Conservation (phyloP, 208 protist species). For the Leishmania tropica region DNA sequence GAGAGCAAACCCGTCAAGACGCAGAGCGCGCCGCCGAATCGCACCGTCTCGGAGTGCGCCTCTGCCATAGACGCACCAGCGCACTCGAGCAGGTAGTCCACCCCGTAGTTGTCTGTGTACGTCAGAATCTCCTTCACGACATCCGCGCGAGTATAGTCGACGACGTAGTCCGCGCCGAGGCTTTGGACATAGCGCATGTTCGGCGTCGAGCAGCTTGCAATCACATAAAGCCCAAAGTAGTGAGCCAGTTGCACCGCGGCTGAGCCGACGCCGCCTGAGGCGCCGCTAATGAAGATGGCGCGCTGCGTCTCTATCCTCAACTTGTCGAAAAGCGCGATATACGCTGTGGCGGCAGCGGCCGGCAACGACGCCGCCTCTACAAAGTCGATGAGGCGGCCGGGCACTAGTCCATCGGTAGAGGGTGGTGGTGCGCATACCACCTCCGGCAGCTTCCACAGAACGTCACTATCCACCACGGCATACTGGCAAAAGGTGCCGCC, state of each 20-base stretch:
- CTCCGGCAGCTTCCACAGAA: slow-evolving; percentile 55
- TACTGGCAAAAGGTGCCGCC: slow-evolving; percentile 81
- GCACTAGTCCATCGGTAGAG: slow-evolving; percentile 2
- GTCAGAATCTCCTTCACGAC: slow-evolving; percentile 53
- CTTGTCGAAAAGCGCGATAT: slow-evolving; percentile 80
- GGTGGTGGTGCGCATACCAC: slow-evolving; percentile 6
- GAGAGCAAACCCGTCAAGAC: slow-evolving; percentile 46
- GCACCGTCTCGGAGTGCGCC: slow-evolving; percentile 46
- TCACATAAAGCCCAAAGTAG: slow-evolving; percentile 67
- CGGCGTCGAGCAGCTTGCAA: slow-evolving; percentile 62
- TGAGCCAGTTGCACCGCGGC: slow-evolving; percentile 80
- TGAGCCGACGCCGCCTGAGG: slow-evolving; percentile 73
- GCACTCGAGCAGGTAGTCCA: slow-evolving; percentile 84
- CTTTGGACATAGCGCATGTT: slow-evolving; percentile 58
- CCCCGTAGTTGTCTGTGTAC: slow-evolving; percentile 64
- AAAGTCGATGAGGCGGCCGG: slow-evolving; percentile 57
- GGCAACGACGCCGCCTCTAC: slow-evolving; percentile 73
- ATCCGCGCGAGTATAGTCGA: slow-evolving; percentile 71
- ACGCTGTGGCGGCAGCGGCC: slow-evolving; percentile 62
- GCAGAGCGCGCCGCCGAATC: slow-evolving; percentile 74
- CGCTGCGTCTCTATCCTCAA: slow-evolving; percentile 54
- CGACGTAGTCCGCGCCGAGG: slow-evolving; percentile 66
- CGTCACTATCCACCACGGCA: slow-evolving; percentile 49
- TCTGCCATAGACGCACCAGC: slow-evolving; percentile 40
- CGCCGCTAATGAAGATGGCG: slow-evolving; percentile 81